A percentile compares a stretch with the other conserved stretches of the same genome.
Conservation (phyloP, 257 asterid species). For the Gardenia jasminoides region DNA sequence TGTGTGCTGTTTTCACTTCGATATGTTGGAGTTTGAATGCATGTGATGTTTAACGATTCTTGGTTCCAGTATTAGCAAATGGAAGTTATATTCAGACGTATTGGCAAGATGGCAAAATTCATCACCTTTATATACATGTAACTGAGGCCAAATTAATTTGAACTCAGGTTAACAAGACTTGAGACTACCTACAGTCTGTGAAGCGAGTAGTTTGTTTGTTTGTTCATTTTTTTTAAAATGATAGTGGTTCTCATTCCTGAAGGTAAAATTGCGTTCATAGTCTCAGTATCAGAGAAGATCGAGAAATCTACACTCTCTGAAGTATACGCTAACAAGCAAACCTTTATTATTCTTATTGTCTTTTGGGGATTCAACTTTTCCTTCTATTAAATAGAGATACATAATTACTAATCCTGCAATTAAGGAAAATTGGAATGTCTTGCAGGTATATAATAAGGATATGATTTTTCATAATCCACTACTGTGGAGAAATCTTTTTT, state of each 20-base stretch:
- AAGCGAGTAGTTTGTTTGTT: background rate
- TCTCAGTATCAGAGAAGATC: too few species aligned
- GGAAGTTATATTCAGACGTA: background rate
- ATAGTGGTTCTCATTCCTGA: background rate
- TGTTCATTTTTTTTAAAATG: too few species aligned
- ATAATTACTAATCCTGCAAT: too few species aligned
- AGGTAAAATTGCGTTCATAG: background rate
- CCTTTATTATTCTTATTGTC: too few species aligned
- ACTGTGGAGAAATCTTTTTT: too few species aligned
- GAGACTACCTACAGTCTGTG: background rate
- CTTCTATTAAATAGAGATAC: too few species aligned
- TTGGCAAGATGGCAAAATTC: background rate
- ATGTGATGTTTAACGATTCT: background rate
- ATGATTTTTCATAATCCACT: too few species aligned
- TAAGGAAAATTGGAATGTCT: too few species aligned
- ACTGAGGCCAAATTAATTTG: background rate
- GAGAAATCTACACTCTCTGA: too few species aligned
- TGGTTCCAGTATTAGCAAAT: background rate
- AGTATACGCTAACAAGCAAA: too few species aligned
- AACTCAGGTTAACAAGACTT: background rate
- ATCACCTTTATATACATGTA: background rate
- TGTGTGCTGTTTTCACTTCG: background rate
- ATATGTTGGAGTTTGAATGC: background rate
- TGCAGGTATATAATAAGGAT: too few species aligned
- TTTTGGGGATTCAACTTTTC: too few species aligned